Evolutionary conservation across 345 rosid genomes (phyloP).

Genomic region (Hypericum perforatum): DNA sequence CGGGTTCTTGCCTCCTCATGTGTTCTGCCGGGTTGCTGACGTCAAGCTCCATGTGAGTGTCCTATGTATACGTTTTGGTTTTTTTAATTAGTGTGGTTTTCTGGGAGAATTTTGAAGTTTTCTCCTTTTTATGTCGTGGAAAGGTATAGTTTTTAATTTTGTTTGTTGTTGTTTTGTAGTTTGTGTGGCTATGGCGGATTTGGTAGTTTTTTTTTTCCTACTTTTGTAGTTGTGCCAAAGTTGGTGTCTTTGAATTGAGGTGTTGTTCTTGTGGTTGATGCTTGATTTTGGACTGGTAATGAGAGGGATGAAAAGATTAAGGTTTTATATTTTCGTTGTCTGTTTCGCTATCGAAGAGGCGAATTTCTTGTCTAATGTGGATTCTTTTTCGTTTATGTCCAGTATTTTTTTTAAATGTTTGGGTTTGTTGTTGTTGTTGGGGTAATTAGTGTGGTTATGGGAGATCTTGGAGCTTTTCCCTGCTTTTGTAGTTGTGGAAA

Average conservation of each 20-base stretch:
- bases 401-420: not conserved
- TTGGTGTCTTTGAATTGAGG: too few relatives aligned
- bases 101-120: too few relatives aligned
- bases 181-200: not conserved
- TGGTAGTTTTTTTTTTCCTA: too few relatives aligned
- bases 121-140: too few relatives aligned
- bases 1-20: constrained; percentile 58
- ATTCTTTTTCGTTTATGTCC: constrained; percentile 6
- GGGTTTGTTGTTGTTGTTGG: not conserved
- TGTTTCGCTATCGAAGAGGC: not conserved
- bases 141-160: too few relatives aligned
- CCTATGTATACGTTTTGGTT: too few relatives aligned
- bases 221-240: too few relatives aligned
- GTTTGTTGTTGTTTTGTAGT: not conserved
- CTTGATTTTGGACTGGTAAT: too few relatives aligned
- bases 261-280: too few relatives aligned
- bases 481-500: not conserved
- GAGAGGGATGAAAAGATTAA: too few relatives aligned
- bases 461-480: not conserved
- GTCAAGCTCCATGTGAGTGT: constrained; percentile 90
- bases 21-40: constrained; percentile 88
- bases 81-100: not conserved
- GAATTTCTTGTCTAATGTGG: constrained; percentile 15
- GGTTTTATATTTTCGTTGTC: not conserved
- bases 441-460: not conserved